These are phyloP conservation scores for Dactylonectria estremocensis DNA, from an alignment of 2,329 filamentous ascomycete species.

Conservation along the genomic window DNA sequence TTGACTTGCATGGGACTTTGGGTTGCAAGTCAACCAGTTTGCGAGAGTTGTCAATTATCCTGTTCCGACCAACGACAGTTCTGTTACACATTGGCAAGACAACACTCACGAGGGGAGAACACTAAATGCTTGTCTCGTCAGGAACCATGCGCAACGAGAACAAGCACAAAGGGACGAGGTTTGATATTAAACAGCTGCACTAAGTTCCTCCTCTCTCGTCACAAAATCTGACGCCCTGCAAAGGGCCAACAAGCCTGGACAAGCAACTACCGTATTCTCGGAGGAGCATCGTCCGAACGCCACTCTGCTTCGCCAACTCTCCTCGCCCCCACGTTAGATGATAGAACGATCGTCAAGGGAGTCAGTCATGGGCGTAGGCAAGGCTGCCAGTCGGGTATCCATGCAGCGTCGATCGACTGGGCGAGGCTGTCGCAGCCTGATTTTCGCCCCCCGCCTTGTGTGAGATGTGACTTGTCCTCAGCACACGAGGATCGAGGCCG, in stretches of 20 bases:
- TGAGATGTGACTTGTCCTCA: slow-evolving; percentile 1
- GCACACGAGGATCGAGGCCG: neutral
- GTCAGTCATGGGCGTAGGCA: neutral
- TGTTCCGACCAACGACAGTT: neutral
- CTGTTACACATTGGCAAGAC: neutral
- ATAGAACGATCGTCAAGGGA: neutral
- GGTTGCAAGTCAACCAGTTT: neutral
- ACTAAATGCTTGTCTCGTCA: too few relatives aligned
- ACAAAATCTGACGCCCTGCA: too few relatives aligned
- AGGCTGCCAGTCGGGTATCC: neutral
- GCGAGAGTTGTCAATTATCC: neutral
- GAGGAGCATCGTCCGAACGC: neutral
- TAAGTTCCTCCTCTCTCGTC: too few relatives aligned
- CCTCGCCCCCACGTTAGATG: neutral
- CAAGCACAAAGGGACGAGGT: too few relatives aligned
- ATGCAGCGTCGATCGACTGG: neutral
- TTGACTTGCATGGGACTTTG: neutral
- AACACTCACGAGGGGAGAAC: too few relatives aligned
- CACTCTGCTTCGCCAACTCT: neutral
- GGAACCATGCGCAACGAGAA: neutral
- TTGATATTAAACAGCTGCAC: too few relatives aligned
- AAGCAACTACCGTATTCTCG: too few relatives aligned
- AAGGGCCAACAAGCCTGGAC: too few relatives aligned
- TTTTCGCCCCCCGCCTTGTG: neutral
- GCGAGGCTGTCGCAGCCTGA: neutral